Base-by-base conservation (phyloP, 2,329 filamentous ascomycete species). In the Gliomastix tumulicola region DNA sequence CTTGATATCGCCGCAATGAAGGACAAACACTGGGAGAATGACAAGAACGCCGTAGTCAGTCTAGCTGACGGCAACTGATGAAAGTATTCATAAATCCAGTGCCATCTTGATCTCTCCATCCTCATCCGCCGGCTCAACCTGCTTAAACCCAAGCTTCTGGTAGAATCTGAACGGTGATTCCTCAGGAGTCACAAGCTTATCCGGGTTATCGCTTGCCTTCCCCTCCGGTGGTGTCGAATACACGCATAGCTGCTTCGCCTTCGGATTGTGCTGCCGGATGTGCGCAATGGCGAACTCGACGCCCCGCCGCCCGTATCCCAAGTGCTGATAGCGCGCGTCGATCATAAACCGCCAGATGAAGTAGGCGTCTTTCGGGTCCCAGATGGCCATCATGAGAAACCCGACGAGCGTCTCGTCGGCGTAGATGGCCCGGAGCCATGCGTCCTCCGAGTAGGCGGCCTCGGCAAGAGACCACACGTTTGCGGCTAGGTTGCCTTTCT, bases 331-430 rank as follows among this genome's bases (percentile, higher is more conserved):
- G 13, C 36, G 22, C 16, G 27, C 15, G 22, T 38, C 39, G 21
- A 41, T 41, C 39, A 38, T 38, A 25, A 42, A 42, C 15, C 40
- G 37, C 40, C 37, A 40, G 30, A 42, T 40, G 37, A 15, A 33
- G 31, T 36, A 37, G 34, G 22, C 30, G 17, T 12, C 30, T 10
- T 37, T 34, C 5, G 40, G 34, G 15, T 34, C 30, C 34, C 37
- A 37, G 28, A 42, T 37, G 16, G 40, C 35, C 37, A 42, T 35
- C 37, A 42, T 37, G 17, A 40, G 25, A 13, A 42, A 32, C 20
- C 40, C 37, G 31, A 42, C 37, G 25, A 31, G 34, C 11, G 34
- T 37, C 11, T 42, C 37, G 22, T 35, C 34, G 30, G 40, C 40
- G 34, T 42, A 42, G 16, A 42, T 15, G 33, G 40, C 40, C 16